Evolutionary conservation across 495 filamentous ascomycete species (phyloP).

Genomic region (Penicillium cinerascens): DNA sequence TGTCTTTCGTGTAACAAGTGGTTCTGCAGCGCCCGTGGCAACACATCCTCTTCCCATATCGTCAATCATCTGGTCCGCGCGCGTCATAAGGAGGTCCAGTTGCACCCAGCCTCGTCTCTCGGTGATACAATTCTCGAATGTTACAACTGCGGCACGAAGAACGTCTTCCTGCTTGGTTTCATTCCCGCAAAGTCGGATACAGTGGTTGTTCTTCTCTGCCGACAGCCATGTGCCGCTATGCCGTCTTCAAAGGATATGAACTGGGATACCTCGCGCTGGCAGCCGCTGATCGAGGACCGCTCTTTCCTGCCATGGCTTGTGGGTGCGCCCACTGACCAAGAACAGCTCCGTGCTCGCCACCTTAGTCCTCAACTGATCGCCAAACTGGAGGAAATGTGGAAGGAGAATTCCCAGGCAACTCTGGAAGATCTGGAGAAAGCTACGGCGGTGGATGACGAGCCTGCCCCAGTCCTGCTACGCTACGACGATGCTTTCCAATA

Average conservation of each 20-base stretch:
- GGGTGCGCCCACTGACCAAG: slow-evolving; percentile 80
- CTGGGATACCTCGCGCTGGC: slow-evolving; percentile 98
- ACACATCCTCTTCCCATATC: slow-evolving; percentile 94
- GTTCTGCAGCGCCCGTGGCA: slow-evolving; percentile 98
- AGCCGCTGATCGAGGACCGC: slow-evolving; percentile 94
- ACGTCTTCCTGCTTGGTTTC: slow-evolving; percentile 98
- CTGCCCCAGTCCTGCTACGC: slow-evolving; percentile 84
- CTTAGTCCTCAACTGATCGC: slow-evolving; percentile 94
- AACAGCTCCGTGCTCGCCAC: slow-evolving; percentile 92
- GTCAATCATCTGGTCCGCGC: slow-evolving; percentile 97
- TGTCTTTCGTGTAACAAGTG: slow-evolving; percentile 95
- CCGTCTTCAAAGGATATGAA: slow-evolving; percentile 99
- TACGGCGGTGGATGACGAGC: slow-evolving; percentile 90
- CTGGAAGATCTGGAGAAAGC: slow-evolving; percentile 92
- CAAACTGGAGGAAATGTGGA: slow-evolving; percentile 98
- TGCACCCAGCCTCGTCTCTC: slow-evolving; percentile 91
- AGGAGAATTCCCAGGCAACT: slow-evolving; percentile 87
- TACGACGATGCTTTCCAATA: slow-evolving; percentile 99
- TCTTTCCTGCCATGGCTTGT: slow-evolving; percentile 96
- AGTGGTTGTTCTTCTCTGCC: slow-evolving; percentile 93
- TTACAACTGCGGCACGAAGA: slow-evolving; percentile 99
- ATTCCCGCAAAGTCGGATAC: slow-evolving; percentile 99
- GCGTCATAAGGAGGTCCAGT: slow-evolving; percentile 96
- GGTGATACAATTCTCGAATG: slow-evolving; percentile 97
- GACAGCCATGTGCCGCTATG: slow-evolving; percentile 91